Base-by-base conservation (phyloP, 441 rosid genomes). In the Codiaeum variegatum region DNA sequence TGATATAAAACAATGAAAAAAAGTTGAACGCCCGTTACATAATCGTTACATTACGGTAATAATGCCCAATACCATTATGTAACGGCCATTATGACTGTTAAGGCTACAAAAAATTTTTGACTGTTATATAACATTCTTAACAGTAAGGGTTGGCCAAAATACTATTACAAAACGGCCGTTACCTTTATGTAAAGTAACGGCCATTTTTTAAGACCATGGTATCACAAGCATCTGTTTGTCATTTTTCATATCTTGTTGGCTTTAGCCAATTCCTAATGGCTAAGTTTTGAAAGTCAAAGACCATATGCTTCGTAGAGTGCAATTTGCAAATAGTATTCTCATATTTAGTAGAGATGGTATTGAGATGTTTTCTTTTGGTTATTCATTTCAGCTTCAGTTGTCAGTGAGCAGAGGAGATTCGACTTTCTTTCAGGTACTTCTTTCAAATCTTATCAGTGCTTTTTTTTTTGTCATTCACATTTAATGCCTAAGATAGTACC, bases 351-450 rank as follows among this genome's bases (percentile, higher is more conserved):
- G 29, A 59, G 19, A 29, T 74, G 16, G 56, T 68, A 31, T 23
- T 68, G 18, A 68, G 26, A 59, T 62, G 31, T 31, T 70, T 69
- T 3, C 18, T 68, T 42, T 32, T 78, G 69, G 67, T 21, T 68
- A 46, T 34, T 77, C 62, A 69, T 82, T 83, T 74, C 97, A 92
- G 98, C 94, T 66, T 80, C 89, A 4, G 91, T 87, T 67, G 94
- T 92, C 34, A 70, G 80, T 76, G 75, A 85, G 56, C 74, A 76
- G 67, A 77, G 75, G 75, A 85, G 88, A 85, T 90, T 88, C 26
- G 94, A 90, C 82, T 94, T 94, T 74, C 91, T 94, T 83, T 88
- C 92, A 51, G 98, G 98, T 94, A 82, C 71, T 71, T 67, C n/a
- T 68, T 16, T 72, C 44, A n/a, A 64, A 28, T 26, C 36, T 72